These are phyloP conservation scores for Tremellales sp. DNA, from an alignment of 1,284 basidiomycete species.

Conservation along the genomic window DNA sequence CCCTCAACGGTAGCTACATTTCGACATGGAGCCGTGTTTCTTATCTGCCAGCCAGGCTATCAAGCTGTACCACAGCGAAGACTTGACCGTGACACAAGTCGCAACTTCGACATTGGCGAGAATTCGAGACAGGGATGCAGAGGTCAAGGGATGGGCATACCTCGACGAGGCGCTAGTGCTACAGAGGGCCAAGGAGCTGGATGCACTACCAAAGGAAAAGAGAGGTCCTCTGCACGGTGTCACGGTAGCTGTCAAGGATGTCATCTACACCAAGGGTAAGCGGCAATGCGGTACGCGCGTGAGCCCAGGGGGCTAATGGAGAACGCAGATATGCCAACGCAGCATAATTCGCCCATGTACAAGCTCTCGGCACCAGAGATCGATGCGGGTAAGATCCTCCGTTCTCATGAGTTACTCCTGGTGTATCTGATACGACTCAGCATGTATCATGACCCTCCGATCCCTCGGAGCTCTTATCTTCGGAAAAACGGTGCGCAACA, in stretches of 20 bases:
- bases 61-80: no score
- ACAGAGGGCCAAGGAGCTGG: conserved; percentile 20
- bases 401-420: no score
- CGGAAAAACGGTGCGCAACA: conserved; percentile 41
- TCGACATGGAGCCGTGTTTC: no score
- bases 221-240: conserved; percentile 33
- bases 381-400: conserved; percentile 28
- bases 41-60: no score
- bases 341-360: conserved; percentile 27
- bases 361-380: conserved; percentile 19
- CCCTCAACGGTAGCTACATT: no score
- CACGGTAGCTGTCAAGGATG: conserved; percentile 33
- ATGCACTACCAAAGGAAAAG: conserved; percentile 21
- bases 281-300: no score
- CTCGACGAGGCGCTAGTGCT: conserved; percentile 24
- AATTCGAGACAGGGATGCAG: conserved; percentile 11
- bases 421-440: no score
- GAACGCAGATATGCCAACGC: conserved; percentile 41
- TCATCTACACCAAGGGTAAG: conserved; percentile 26
- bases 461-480: conserved; percentile 34
- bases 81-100: no score
- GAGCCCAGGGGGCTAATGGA: no score
- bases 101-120: no score
- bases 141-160: conserved; percentile 30
- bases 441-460: conserved; percentile 22